Conservation (phyloP, 179 eudicot species). For the Nepenthes alata region DNA sequence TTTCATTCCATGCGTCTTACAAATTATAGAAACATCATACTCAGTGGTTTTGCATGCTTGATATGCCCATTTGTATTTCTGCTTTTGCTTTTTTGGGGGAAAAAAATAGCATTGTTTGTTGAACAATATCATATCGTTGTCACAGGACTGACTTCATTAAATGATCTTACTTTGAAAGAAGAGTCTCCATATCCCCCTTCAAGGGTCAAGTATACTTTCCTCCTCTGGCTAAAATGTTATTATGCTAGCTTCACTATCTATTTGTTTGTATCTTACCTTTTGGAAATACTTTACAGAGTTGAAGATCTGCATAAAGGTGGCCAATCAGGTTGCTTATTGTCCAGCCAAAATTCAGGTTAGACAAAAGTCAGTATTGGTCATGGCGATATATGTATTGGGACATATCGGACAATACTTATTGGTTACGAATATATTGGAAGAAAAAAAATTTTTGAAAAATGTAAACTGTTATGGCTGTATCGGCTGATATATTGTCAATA, state of each 20-base stretch:
- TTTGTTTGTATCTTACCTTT: slow-evolving; percentile 8
- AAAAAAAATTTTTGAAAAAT: too few relatives aligned
- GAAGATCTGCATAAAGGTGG: slow-evolving; percentile 42
- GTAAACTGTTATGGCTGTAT: too few relatives aligned
- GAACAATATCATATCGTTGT: slow-evolving; percentile 6
- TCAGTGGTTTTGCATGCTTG: background rate
- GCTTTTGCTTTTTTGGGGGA: background rate
- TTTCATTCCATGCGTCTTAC: too few relatives aligned
- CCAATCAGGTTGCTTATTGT: slow-evolving; percentile 36
- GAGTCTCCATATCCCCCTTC: slow-evolving; percentile 51
- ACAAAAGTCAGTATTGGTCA: background rate
- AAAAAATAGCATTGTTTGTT: background rate
- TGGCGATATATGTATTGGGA: too few relatives aligned
- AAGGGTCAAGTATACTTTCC: slow-evolving; percentile 36
- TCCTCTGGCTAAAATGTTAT: background rate
- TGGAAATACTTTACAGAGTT: slow-evolving; percentile 22
- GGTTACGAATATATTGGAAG: too few relatives aligned
- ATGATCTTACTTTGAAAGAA: slow-evolving; percentile 36
- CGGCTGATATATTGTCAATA: too few relatives aligned
- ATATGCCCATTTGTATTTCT: background rate
- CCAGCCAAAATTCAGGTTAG: slow-evolving; percentile 31
- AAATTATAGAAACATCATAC: too few relatives aligned
- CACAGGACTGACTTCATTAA: slow-evolving; percentile 29
- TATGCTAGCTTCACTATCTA: slow-evolving; percentile 3
- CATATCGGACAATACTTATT: too few relatives aligned